These are phyloP conservation scores for Ichthyophonus hoferi DNA, from an alignment of 208 protist species.

Conservation along the genomic window DNA sequence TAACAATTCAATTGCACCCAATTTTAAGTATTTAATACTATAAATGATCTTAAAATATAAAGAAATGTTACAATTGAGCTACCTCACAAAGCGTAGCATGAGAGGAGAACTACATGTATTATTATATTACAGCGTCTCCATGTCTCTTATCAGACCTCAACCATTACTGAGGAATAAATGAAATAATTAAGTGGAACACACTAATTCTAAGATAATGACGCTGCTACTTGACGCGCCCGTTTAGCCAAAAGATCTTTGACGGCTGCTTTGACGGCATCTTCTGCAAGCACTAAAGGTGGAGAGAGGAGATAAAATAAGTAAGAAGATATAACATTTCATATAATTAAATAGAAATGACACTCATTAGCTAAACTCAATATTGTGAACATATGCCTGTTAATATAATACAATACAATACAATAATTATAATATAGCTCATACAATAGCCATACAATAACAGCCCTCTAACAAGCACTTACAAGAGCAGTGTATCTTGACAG, in stretches of 20 bases:
- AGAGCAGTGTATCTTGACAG: conserved; percentile 98
- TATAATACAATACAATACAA: not conserved
- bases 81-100: too few species aligned
- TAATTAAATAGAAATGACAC: conserved; percentile 25
- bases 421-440: not conserved
- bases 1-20: too few species aligned
- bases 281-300: conserved; percentile 79
- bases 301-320: not conserved
- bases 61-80: too few species aligned
- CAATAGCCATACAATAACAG: not conserved
- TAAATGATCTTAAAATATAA: too few species aligned
- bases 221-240: not conserved
- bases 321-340: not conserved
- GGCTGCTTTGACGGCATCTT: conserved; percentile 96
- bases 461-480: conserved; percentile 48
- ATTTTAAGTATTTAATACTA: too few species aligned
- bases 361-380: not conserved
- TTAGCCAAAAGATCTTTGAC: conserved; percentile 80
- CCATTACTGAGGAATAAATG: too few species aligned
- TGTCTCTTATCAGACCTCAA: too few species aligned
- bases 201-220: too few species aligned
- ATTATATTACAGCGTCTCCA: too few species aligned
- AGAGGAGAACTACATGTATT: too few species aligned
- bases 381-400: not conserved
- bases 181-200: too few species aligned